Percentiles rank a stretch among this genome's conserved stretches.
Evolutionary conservation across 495 filamentous ascomycete species (phyloP).

Genomic region (Neurospora sp.): DNA sequence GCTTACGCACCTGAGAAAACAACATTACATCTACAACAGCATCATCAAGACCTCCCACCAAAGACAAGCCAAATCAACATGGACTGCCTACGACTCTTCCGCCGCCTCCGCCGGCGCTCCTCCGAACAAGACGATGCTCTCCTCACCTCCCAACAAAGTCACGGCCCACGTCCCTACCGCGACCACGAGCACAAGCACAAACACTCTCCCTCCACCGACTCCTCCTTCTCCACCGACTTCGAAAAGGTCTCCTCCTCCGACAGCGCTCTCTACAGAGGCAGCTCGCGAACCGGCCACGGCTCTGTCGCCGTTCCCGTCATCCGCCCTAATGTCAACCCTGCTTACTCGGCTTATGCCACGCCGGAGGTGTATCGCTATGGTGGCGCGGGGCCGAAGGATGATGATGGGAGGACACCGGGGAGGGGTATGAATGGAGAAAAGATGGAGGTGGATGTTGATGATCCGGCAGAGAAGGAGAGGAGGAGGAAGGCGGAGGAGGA

Average conservation of each 20-base stretch:
- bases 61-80: background rate
- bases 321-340: background rate
- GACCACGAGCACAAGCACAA: background rate
- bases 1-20: background rate
- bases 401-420: background rate
- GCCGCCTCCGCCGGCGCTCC: background rate
- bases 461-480: background rate
- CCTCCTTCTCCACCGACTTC: background rate
- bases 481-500: background rate
- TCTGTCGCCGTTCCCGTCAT: background rate
- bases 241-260: background rate
- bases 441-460: background rate
- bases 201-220: background rate
- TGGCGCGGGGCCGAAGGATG: background rate
- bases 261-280: background rate
- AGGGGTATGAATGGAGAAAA: background rate
- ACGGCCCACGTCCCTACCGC: background rate
- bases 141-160: background rate
- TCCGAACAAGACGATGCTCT: background rate
- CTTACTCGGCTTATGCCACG: background rate
- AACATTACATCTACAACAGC: too few relatives aligned
- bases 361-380: background rate
- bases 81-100: background rate
- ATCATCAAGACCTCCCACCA: background rate
- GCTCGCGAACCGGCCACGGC: background rate